Evolutionary conservation across 2,329 filamentous ascomycete genomes (phyloP).

Genomic region (Didymella lethalis): DNA sequence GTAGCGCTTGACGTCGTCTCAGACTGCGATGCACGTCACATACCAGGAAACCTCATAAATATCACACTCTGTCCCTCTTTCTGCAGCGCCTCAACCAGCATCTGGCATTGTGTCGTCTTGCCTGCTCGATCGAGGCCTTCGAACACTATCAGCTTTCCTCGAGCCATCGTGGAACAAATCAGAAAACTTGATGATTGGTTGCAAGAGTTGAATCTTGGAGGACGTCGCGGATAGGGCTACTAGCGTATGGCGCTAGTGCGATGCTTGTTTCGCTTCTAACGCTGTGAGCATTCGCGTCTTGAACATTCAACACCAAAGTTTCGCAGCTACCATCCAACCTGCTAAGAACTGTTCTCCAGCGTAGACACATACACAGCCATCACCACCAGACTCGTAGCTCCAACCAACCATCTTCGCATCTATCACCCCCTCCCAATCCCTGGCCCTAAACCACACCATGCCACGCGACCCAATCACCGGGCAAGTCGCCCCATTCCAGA

Average conservation of each 20-base stretch:
- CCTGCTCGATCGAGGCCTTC: slow-evolving; percentile 91
- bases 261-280: slow-evolving; percentile 10
- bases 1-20: neutral
- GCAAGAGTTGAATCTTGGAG: neutral
- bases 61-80: slow-evolving; percentile 61
- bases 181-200: neutral
- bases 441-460: neutral
- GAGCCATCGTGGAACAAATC: slow-evolving; percentile 47
- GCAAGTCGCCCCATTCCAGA: slow-evolving; percentile 23
- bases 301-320: neutral
- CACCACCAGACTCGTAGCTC: neutral
- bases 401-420: too few relatives aligned
- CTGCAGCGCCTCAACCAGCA: slow-evolving; percentile 65
- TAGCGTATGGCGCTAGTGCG: slow-evolving; percentile 8
- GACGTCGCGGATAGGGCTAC: slow-evolving; percentile 12
- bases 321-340: neutral
- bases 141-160: slow-evolving; percentile 81
- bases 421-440: too few relatives aligned
- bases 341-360: neutral
- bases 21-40: neutral
- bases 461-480: slow-evolving; percentile 6
- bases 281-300: neutral
- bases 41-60: slow-evolving; percentile 73
- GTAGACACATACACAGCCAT: neutral
- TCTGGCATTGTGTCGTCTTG: slow-evolving; percentile 87